These are phyloP conservation scores for Globisporangium paroecandrum DNA, from an alignment of 352 stramenopile genomes.

Conservation along the genomic window DNA sequence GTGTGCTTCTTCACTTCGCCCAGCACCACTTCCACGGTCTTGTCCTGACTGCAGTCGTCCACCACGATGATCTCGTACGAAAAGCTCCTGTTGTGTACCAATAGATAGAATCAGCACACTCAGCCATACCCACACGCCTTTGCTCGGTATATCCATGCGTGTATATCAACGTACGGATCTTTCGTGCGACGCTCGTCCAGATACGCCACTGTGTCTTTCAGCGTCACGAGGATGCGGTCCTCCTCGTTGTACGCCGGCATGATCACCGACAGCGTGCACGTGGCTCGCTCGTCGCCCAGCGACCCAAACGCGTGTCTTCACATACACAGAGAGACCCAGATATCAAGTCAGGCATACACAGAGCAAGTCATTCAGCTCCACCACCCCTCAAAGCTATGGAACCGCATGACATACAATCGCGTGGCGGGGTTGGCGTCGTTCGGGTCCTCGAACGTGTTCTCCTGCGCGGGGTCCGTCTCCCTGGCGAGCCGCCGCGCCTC, in stretches of 20 bases:
- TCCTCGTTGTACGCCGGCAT: slow-evolving; percentile 95
- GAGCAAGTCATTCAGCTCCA: background rate
- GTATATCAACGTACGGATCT: slow-evolving; percentile 34
- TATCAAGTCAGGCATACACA: background rate
- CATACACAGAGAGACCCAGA: slow-evolving; percentile 7
- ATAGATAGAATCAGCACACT: slow-evolving; percentile 8
- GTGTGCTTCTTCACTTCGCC: slow-evolving; percentile 46
- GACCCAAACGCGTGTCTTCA: slow-evolving; percentile 53
- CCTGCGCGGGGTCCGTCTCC: slow-evolving; percentile 45
- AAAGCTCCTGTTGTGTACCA: slow-evolving; percentile 21
- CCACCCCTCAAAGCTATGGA: background rate
- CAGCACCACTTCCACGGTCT: slow-evolving; percentile 69
- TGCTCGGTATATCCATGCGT: slow-evolving; percentile 2
- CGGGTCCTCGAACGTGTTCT: slow-evolving; percentile 60
- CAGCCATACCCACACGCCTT: background rate
- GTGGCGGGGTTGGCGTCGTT: slow-evolving; percentile 25
- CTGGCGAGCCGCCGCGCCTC: slow-evolving; percentile 50
- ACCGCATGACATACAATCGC: slow-evolving; percentile 30
- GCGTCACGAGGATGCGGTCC: slow-evolving; percentile 89
- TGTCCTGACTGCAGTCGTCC: slow-evolving; percentile 89
- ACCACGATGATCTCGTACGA: slow-evolving; percentile 91
- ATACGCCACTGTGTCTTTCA: slow-evolving; percentile 88
- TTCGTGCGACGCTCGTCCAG: slow-evolving; percentile 58
- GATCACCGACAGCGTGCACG: slow-evolving; percentile 84
- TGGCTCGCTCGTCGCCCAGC: slow-evolving; percentile 47